Evolutionary conservation across 306 rosid species (phyloP), one percentile per base, ranked within the genome.

Genomic region (Dicorynia guianensis): DNA sequence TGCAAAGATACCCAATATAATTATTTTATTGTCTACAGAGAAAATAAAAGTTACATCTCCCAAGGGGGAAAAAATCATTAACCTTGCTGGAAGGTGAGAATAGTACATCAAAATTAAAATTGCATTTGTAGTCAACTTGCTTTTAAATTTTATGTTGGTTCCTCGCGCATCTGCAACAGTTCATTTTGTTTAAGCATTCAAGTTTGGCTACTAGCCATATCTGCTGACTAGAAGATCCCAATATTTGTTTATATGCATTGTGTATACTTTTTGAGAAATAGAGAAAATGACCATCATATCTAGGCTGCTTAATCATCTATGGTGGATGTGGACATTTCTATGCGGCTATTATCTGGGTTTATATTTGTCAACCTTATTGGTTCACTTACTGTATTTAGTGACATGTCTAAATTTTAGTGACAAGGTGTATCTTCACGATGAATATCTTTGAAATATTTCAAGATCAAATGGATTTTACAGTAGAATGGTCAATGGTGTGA

Each of bases 21-120:
- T 82, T 63, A 77, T 95, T 75, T 85, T 90, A 81, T 74, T 95
- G 81, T 86, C 91, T 0, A 63, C 76, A 63, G 96, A 95, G 81
- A 84, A 79, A 72, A 58, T 78, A 33, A 42, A 82, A 61, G 67
- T 87, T 75, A n/a, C 63, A 25, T 75, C 82, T 84, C 57, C 86
- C 4, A 83, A 83, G 34, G 96, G 89, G 81, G 81, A 82, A 71
- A 91, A 64, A 82, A 74, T 82, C 57, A 76, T 95, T 74, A 83
- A 76, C 75, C 81, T 95, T 74, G 87, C 93, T 35, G 97, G 90
- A 87, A 95, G 97, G 99, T 95, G 85, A 87, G 87, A 87, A 54
- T 64, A 36, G 52, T 54, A 53, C 52, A 76, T 20, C 58, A n/a
- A n/a, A n/a, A n/a, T n/a, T n/a, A 55, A 39, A 63, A 34, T 42